A percentile compares a stretch with the other conserved stretches of the same genome.
phyloP scores from a whole-genome alignment of 768 basidiomycete species.

The Phlegmacium glaucopus region DNA sequence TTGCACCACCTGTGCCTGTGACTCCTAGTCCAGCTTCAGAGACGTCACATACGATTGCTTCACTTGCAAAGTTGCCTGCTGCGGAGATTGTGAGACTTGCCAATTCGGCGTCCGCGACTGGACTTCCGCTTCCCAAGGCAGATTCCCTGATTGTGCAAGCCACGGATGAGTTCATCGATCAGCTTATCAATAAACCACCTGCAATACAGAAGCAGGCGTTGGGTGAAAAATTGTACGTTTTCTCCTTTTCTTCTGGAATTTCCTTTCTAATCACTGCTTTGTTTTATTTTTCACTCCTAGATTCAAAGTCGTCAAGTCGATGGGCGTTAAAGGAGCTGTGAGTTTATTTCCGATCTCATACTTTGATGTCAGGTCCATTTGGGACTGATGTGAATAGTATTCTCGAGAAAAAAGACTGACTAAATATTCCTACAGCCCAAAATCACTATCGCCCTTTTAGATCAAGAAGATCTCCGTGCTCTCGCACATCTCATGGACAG shows the following conservation, averaged over 20 bases:
- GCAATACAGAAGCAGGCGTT: conserved; percentile 74
- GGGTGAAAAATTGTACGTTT: conserved; percentile 69
- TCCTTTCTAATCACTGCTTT: neutral
- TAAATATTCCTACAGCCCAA: conserved; percentile 53
- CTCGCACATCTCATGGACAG: conserved; percentile 87
- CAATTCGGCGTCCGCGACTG: conserved; percentile 42
- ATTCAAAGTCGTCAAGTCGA: conserved; percentile 65
- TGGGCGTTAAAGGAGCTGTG: conserved; percentile 80
- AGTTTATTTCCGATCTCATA: conserved; percentile 19
- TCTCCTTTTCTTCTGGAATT: conserved; percentile 1
- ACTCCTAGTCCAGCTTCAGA: conserved; percentile 11
- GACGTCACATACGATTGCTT: conserved; percentile 57
- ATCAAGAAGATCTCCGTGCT: conserved; percentile 80
- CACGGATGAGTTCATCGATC: conserved; percentile 72
- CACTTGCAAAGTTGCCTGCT: conserved; percentile 73
- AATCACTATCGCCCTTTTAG: conserved; percentile 77
- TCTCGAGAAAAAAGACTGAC: neutral
- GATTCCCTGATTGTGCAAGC: conserved; percentile 67
- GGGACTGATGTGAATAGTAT: no score
- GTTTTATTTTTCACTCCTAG: conserved; percentile 17
- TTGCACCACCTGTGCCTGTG: conserved; percentile 54
- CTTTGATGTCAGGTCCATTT: no score
- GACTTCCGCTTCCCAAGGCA: conserved; percentile 62
- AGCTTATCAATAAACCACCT: conserved; percentile 49
- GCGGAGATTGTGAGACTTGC: conserved; percentile 70